Base-by-base conservation (phyloP, 805 yeast genomes). In the Metschnikowia koreensis region DNA sequence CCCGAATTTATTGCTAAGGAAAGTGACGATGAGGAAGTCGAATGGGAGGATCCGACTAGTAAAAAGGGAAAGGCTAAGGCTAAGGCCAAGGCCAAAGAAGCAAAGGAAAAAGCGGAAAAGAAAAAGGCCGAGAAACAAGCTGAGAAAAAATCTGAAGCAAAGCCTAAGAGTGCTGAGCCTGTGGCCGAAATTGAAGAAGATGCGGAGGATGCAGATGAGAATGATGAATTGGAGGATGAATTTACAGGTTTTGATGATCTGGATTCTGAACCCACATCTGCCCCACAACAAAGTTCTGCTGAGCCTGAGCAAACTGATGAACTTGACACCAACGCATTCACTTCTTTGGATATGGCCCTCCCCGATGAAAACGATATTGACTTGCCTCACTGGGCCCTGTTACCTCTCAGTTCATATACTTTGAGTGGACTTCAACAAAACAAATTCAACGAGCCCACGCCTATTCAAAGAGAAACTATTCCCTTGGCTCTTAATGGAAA, bases 381-480 rank as follows among this genome's bases (percentile, higher is more conserved):
- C 38, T 66, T 86, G 16, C 90, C 91, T 8, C 76, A 76, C 31
- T 87, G 96, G 94, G 66, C 71, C 2, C 66, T 69, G 6, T 54
- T 76, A 1, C 60, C 69, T 0, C 67, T 87, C 16, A 81, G 89
- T 6, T 67, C 80, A 16, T 80, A 81, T 43, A 75, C 85, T 1
- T 69, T 89, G 41, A 80, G 80, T 47, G 94, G 91, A 0, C 73
- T 94, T 40, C 66, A 76, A 3, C 70, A 73, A 15, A 68, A 85
- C 11, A 81, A 80, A 1, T 94, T 87, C 67, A 62, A 58, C 1
- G 68, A 73, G 22, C 99, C 99, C 9, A 92, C 98, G 0, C 88
- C 85, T 34, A 91, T 94, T 63, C 99, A 94, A 69, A 77, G 75
- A 53, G 71, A 73, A 51, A 76, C 93, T 9, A 84, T 94, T 49